These are phyloP conservation scores for Penicillium sp. DNA, from an alignment of 2,329 filamentous ascomycete genomes.

Conservation along the genomic window DNA sequence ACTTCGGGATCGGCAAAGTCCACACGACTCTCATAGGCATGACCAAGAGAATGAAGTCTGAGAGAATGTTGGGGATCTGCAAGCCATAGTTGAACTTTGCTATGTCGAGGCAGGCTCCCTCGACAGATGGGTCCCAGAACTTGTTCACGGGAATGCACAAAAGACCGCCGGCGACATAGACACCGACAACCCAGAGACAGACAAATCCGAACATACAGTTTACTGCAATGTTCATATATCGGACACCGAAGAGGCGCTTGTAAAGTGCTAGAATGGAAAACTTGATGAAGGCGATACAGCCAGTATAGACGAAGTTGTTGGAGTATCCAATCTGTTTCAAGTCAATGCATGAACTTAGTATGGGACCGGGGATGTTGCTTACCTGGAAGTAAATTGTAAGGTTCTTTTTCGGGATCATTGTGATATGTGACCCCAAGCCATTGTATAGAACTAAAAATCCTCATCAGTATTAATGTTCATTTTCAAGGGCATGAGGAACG, in stretches of 20 bases:
- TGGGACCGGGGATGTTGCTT: not conserved
- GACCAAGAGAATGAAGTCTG: conserved; percentile 28
- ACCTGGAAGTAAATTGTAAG: conserved; percentile 28
- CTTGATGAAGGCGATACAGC: conserved; percentile 28
- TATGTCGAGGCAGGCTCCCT: conserved; percentile 28
- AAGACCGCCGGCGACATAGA: conserved; percentile 23
- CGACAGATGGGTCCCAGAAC: conserved; percentile 27
- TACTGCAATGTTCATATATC: conserved; percentile 22
- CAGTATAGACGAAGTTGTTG: conserved; percentile 31
- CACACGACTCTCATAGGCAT: conserved; percentile 32
- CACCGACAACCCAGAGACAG: conserved; percentile 24
- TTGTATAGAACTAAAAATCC: conserved; percentile 25
- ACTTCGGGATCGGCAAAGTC: conserved; percentile 25
- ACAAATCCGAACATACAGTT: conserved; percentile 23
- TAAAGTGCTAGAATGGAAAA: conserved; percentile 32
- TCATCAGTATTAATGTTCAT: conserved; percentile 1
- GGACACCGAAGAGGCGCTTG: conserved; percentile 27
- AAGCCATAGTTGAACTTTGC: conserved; percentile 30
- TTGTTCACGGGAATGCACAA: conserved; percentile 28
- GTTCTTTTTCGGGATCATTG: conserved; percentile 26
- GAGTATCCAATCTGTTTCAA: conserved; percentile 26
- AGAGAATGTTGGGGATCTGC: conserved; percentile 33
- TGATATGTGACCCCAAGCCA: conserved; percentile 31
- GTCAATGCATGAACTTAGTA: not conserved
- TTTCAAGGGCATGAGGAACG: no score